These are phyloP conservation scores for Dryas alaskensis DNA, from an alignment of 306 rosid genomes.

Conservation along the genomic window DNA sequence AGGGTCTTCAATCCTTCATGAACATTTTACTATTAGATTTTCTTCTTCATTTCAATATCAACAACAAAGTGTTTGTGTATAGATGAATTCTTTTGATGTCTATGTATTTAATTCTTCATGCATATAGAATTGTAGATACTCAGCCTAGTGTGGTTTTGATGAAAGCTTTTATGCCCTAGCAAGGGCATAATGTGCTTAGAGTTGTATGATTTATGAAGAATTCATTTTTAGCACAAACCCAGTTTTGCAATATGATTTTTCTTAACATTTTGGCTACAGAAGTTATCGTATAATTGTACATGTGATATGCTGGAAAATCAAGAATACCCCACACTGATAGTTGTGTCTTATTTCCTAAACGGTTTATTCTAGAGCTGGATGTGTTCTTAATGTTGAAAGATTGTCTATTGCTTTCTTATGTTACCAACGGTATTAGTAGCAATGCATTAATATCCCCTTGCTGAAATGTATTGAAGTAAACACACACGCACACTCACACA, in stretches of 20 bases:
- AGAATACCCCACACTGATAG: background rate
- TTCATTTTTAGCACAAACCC: background rate
- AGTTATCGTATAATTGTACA: background rate
- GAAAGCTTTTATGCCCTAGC: background rate
- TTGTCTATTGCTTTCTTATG: background rate
- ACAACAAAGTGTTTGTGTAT: background rate
- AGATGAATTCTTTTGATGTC: background rate
- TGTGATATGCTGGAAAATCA: background rate
- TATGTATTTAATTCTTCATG: background rate
- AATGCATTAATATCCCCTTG: background rate
- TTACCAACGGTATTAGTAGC: background rate
- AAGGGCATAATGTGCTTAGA: background rate
- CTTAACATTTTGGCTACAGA: background rate
- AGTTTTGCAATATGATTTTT: background rate
- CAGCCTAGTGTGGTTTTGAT: background rate
- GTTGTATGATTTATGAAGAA: background rate
- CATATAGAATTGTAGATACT: background rate
- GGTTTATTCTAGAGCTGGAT: background rate
- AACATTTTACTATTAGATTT: background rate
- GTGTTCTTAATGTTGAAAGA: background rate
- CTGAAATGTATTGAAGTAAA: background rate
- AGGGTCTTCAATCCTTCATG: background rate
- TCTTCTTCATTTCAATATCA: slow-evolving; percentile 1
- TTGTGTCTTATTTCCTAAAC: background rate
- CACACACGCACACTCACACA: background rate